Percentiles rank a stretch among this genome's conserved stretches.
Conservation (phyloP, 306 rosid species). For the Bauhinia variegata region DNA sequence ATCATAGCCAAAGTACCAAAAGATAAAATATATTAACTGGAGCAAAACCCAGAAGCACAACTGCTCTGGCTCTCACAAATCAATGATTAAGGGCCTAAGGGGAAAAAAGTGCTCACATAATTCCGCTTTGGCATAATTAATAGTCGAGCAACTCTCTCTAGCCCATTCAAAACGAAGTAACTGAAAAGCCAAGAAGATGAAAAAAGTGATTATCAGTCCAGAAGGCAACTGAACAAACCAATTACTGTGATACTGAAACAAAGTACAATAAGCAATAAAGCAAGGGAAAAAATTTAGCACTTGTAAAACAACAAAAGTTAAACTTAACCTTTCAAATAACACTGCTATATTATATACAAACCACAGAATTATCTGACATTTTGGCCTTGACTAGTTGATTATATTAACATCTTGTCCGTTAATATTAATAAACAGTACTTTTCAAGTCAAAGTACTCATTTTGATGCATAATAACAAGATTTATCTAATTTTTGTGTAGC, state of each 20-base stretch:
- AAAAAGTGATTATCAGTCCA: conserved; percentile 20
- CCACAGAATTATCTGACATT: not conserved
- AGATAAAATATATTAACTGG: not conserved
- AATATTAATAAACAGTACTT: conserved; percentile 8
- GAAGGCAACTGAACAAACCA: conserved; percentile 7
- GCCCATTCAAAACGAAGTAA: conserved; percentile 88
- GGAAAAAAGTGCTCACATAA: conserved; percentile 61
- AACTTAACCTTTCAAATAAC: conserved; percentile 2
- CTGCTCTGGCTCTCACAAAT: conserved; percentile 23
- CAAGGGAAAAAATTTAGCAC: conserved; percentile 11
- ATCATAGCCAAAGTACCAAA: no score
- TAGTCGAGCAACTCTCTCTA: conserved; percentile 87
- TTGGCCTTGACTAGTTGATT: not conserved
- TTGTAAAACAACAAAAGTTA: conserved; percentile 14
- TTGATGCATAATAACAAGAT: not conserved
- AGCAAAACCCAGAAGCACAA: conserved; percentile 28
- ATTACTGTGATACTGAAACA: conserved; percentile 10
- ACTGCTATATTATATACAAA: not conserved
- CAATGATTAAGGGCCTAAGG: conserved; percentile 1
- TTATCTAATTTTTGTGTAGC: conserved; percentile 16
- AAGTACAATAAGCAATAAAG: conserved; percentile 21
- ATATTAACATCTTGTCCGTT: conserved; percentile 18
- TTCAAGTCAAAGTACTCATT: not conserved
- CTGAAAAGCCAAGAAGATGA: conserved; percentile 47
- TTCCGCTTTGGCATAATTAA: conserved; percentile 84